A percentile compares a stretch with the other conserved stretches of the same genome.
These are phyloP conservation scores for Wallemia ichthyophaga DNA, from an alignment of 1,284 basidiomycete genomes.

Conservation along the genomic window DNA sequence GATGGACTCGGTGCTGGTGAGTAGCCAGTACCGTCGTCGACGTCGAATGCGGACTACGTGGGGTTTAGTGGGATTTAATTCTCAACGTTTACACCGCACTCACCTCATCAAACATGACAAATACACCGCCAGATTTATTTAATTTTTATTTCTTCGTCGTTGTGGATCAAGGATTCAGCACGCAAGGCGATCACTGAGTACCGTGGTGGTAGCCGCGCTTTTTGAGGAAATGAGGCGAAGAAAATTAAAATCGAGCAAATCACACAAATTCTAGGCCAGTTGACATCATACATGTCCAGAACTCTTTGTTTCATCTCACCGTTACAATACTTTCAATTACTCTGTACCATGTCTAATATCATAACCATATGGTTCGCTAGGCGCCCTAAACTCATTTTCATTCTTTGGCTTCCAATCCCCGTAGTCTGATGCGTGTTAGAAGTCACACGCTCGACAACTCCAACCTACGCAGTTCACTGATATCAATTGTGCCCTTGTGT, in stretches of 20 bases:
- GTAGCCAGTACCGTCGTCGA: neutral
- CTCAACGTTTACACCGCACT: neutral
- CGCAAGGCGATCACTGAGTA: too few species aligned
- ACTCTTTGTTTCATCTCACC: neutral
- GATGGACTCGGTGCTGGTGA: neutral
- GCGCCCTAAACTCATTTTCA: neutral
- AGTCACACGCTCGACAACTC: too few species aligned
- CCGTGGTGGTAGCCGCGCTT: too few species aligned
- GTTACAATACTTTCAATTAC: neutral
- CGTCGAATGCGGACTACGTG: neutral
- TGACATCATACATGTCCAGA: too few species aligned
- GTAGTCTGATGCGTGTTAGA: too few species aligned
- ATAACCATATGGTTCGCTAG: neutral
- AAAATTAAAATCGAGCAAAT: too few species aligned
- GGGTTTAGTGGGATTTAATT: neutral
- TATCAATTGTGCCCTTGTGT: slow-evolving; percentile 1
- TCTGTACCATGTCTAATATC: neutral
- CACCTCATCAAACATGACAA: neutral
- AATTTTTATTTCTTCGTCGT: neutral
- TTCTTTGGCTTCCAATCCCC: neutral
- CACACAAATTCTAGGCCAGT: too few species aligned
- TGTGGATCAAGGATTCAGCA: too few species aligned
- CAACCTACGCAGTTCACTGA: neutral
- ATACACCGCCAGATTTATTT: neutral
- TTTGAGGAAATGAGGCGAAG: too few species aligned